Evolutionary conservation across 1,284 basidiomycete genomes (phyloP).

Genomic region (Heterobasidion annosum): DNA sequence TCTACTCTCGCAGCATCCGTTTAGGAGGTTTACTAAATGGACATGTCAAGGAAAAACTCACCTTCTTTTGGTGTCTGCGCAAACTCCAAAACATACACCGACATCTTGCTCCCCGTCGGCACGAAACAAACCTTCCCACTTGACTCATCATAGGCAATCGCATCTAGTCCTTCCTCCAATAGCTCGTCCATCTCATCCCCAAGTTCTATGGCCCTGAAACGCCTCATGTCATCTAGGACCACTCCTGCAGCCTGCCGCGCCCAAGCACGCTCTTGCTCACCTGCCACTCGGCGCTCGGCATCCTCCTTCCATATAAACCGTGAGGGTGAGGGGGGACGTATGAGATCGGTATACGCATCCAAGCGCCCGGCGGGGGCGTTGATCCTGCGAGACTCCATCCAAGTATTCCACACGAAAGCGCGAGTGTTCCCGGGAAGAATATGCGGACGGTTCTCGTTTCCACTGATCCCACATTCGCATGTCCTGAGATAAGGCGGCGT

Average conservation of each 20-base stretch:
- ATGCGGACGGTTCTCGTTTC: too few species aligned
- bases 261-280: too few species aligned
- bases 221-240: not conserved
- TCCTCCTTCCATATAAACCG: not conserved
- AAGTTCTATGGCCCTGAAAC: not conserved
- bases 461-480: too few species aligned
- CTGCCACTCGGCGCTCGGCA: not conserved
- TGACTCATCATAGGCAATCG: not conserved
- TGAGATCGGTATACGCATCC: too few species aligned
- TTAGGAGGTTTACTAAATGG: not conserved
- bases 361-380: too few species aligned
- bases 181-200: not conserved
- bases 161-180: not conserved
- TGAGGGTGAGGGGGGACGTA: not conserved
- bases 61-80: not conserved
- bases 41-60: not conserved
- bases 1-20: not conserved
- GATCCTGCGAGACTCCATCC: too few species aligned
- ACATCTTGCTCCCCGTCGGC: not conserved
- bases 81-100: not conserved
- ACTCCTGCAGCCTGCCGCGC: not conserved
- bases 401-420: too few species aligned
- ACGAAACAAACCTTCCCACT: not conserved
- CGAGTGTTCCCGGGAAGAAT: too few species aligned
- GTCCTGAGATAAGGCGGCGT: too few species aligned